phyloP scores from a whole-genome alignment of 768 basidiomycete species.

The Tephrocybe sp. region DNA sequence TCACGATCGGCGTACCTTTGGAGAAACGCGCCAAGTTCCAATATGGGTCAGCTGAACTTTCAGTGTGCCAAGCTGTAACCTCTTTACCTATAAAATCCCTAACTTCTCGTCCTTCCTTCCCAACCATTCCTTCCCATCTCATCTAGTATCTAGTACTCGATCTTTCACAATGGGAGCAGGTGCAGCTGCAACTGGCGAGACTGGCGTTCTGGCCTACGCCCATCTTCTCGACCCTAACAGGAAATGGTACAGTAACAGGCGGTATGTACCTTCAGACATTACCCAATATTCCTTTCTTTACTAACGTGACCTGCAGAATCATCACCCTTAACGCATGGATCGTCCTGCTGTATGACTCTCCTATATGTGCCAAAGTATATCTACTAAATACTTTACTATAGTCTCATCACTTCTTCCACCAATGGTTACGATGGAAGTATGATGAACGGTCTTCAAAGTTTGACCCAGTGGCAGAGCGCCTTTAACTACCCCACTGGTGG shows the following conservation, averaged over 20 bases:
- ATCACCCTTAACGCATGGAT: conserved; percentile 70
- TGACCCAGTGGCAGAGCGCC: conserved; percentile 58
- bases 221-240: conserved; percentile 62
- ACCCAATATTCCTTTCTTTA: background rate
- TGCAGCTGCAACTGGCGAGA: conserved; percentile 30
- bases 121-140: conserved; percentile 29
- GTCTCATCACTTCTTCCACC: conserved; percentile 73
- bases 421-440: conserved; percentile 77
- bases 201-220: conserved; percentile 35
- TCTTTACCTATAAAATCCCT: conserved; percentile 23
- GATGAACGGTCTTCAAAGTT: conserved; percentile 78
- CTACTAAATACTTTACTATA: conserved; percentile 18
- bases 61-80: conserved; percentile 15
- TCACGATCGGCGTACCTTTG: conserved; percentile 36
- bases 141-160: conserved; percentile 20
- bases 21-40: conserved; percentile 29
- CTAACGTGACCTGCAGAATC: conserved; percentile 33
- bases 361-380: background rate
- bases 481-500: conserved; percentile 58
- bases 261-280: conserved; percentile 31
- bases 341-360: conserved; percentile 49
- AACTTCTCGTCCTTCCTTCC: conserved; percentile 21
- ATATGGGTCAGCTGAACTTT: conserved; percentile 33
- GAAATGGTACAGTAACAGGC: conserved; percentile 76
- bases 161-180: conserved; percentile 54